Evolutionary conservation across 1,284 basidiomycete species (phyloP), one percentile per base, ranked within the genome.

Genomic region (Leccinum variabile): DNA sequence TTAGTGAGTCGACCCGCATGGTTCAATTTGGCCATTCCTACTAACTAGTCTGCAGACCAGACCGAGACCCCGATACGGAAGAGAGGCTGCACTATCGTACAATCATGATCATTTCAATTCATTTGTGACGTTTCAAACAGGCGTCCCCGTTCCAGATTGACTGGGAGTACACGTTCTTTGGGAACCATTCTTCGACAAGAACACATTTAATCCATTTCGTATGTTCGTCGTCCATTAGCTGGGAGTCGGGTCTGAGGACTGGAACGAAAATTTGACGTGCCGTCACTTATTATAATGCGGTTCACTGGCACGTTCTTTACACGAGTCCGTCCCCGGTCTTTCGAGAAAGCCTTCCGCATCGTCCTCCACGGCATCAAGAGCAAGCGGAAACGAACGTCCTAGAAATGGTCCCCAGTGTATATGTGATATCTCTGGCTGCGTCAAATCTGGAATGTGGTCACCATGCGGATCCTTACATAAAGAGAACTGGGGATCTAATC

Each of bases 91-190:
- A 22, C 18, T 22, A 22, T 22, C 18, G 18, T 22, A 22, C 18
- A 22, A 22, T 22, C 18, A 22, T 22, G 18, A 22, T 22, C 18
- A 22, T 22, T 22, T 22, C 18, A 22, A 22, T 22, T 22, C 28
- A 30, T 30, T 30, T 22, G n/a, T 16, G 16, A 11, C 6, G 46
- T 49, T 25, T 16, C 16, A 41, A 18, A 49, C 35, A 81, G 81
- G 80, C 76, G 5, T 79, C 78, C 1, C 64, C 76, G 16, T 79
- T 78, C 41, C 70, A 83, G 63, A 57, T 69, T 5, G 66, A 82
- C 52, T 78, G 74, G 60, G 69, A 77, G 64, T 63, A 72, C 5
- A 72, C 77, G 0, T 82, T 81, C 13, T 7, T 37, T 35, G 3
- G 13, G 13, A 5, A 35, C 35, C 35, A 35, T 0, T 3, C 5